Evolutionary conservation across 441 rosid species (phyloP), one percentile per base, ranked within the genome.

Genomic region (Aleurites moluccanus): DNA sequence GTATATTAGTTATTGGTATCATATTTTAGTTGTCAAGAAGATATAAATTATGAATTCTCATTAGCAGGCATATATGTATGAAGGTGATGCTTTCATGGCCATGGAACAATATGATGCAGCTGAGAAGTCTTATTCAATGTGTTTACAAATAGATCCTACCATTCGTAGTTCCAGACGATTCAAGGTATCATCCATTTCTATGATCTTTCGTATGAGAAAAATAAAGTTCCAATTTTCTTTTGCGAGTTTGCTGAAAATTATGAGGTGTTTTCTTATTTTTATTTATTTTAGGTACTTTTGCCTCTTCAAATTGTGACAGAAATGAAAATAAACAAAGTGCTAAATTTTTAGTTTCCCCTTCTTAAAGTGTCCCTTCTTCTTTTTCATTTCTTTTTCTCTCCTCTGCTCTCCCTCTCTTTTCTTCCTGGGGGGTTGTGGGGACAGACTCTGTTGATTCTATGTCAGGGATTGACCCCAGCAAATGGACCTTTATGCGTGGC

Each of bases 11-110:
- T 18, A 50, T 42, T 27, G 40, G 27, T 50, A 56, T 6, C 6
- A 47, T 47, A 15, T 18, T 56, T 52, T 42, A 23, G 11, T 57
- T 64, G 11, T 76, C 44, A 2, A 40, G 27, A 21, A 23, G 64
- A 47, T 69, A 3, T 20, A 38, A 35, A 73, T 56, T 25, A 20
- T 27, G 10, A 13, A 21, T 28, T 56, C 45, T 23, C 33, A 13
- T 64, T 64, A 45, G 53, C 85, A 93, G 96, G 86, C 89, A 47
- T 86, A 89, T 59, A 65, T 92, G n/a, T 84, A 93, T 70, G 87
- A 90, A 85, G 98, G 96, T 68, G 96, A 93, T 88, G 85, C 83
- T 33, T 86, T 86, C 75, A 65, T 92, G 75, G 93, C 87, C 10
- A 85, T 87, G 85, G 87, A 81, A 73, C 84, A 85, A 70, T 90